Evolutionary conservation across 352 stramenopile genomes (phyloP), one percentile per base, ranked within the genome.

Genomic region (Phytophthora kernoviae): DNA sequence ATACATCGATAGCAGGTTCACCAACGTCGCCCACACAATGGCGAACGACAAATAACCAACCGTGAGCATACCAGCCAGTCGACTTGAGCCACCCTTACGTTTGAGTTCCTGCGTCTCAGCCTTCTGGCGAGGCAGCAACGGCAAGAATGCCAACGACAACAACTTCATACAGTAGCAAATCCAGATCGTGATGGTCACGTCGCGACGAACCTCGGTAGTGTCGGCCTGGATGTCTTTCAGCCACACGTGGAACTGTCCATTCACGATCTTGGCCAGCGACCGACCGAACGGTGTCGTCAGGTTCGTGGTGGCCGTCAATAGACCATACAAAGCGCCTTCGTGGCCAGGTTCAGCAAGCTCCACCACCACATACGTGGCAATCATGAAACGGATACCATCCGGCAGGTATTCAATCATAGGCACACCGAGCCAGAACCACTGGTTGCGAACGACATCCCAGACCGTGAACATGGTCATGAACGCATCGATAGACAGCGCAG

Each of bases 401-500:
- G 77, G 77, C 1, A 84, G 47, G 39, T 84, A 76, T 15, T 67
- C 72, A 12, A 83, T 69, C 2, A 87, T 62, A 2, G 74, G 74
- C 17, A 87, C 72, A 17, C 75, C 69, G 2, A 81, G 65, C 74
- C 70, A 87, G 57, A 87, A 87, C 77, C 77, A 87, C 26, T 81
- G 74, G 45, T 72, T 80, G 14, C 77, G 74, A 15, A 80, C 45
- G 10, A 83, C 45, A 17, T 82, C 63, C 77, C 77, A 84, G 8
- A 67, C 64, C 0, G 63, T 75, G 10, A 85, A 62, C 63, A 85
- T 77, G 8, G 70, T 85, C 62, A 79, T 75, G 44, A 81, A 62
- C 3, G 36, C 69, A 36, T 87, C 77, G 34, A 83, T 67, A 0
- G 39, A 41, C 10, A 87, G 41, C 14, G 60, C 75, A 18, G 58